These are phyloP conservation scores for Phytophthora pisi DNA, from an alignment of 352 stramenopile genomes.

Conservation along the genomic window DNA sequence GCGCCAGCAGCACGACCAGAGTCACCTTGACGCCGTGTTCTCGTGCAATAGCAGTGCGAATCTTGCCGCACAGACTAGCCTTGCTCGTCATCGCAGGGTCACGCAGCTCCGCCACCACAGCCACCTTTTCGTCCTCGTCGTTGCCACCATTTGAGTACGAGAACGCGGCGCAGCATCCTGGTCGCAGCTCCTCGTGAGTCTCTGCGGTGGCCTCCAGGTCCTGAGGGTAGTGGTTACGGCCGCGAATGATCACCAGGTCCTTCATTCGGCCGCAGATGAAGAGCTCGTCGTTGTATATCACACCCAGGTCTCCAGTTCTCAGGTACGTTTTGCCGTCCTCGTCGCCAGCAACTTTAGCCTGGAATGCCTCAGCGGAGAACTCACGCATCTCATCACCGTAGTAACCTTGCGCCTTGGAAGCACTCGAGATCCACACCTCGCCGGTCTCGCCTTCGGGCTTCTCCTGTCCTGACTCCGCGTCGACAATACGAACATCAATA, in stretches of 20 bases:
- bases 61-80: constrained; percentile 75
- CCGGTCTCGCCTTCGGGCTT: constrained; percentile 69
- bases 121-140: constrained; percentile 71
- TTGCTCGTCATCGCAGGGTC: constrained; percentile 69
- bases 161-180: constrained; percentile 96
- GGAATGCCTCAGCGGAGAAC: constrained; percentile 90
- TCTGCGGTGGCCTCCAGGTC: constrained; percentile 97
- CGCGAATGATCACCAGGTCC: constrained; percentile 99
- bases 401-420: constrained; percentile 95
- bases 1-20: constrained; percentile 91
- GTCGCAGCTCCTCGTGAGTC: constrained; percentile 78
- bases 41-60: constrained; percentile 66
- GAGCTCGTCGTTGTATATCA: constrained; percentile 94
- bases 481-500: constrained; percentile 95
- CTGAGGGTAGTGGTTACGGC: constrained; percentile 99
- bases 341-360: constrained; percentile 68
- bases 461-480: constrained; percentile 68
- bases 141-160: constrained; percentile 53
- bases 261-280: constrained; percentile 99
- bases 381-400: constrained; percentile 82
- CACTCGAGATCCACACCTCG: constrained; percentile 89
- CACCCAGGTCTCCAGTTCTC: constrained; percentile 97
- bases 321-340: constrained; percentile 74
- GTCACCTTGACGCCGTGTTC: constrained; percentile 90
- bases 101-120: constrained; percentile 80